Conservation (phyloP, 2,329 filamentous ascomycete species). For the Claviceps citrina region DNA sequence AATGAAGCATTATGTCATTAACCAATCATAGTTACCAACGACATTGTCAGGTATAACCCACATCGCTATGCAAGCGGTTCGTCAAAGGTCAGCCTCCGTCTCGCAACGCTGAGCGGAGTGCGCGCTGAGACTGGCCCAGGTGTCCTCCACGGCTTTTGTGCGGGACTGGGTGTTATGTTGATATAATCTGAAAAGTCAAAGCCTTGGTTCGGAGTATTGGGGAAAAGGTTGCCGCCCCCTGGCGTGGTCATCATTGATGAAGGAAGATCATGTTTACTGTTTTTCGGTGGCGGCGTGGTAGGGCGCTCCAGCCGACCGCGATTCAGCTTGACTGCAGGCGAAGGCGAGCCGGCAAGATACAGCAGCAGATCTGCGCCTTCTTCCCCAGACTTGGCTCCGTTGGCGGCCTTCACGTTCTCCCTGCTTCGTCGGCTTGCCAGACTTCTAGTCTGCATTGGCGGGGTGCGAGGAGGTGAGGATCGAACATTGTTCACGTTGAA, state of each 20-base stretch:
- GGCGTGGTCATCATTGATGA: constrained; percentile 86
- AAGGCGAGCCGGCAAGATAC: constrained; percentile 83
- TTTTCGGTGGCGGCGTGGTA: constrained; percentile 61
- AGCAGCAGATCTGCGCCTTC: constrained; percentile 69
- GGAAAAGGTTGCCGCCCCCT: constrained; percentile 51
- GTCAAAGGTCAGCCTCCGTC: constrained; percentile 71
- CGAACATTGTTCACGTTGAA: constrained; percentile 49
- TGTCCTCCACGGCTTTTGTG: constrained; percentile 78
- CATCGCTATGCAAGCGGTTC: constrained; percentile 28
- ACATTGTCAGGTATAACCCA: constrained; percentile 2
- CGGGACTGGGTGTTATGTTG: constrained; percentile 91
- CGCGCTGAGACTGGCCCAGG: constrained; percentile 42
- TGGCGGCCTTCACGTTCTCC: constrained; percentile 26
- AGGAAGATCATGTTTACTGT: constrained; percentile 50
- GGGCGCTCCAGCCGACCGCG: constrained; percentile 46
- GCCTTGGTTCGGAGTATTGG: constrained; percentile 62
- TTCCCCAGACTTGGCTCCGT: constrained; percentile 48
- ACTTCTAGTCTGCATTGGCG: constrained; percentile 47
- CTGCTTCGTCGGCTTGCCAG: constrained; percentile 31
- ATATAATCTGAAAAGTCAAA: constrained; percentile 97
- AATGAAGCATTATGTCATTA: background rate
- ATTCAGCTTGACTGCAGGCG: constrained; percentile 50
- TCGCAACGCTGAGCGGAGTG: constrained; percentile 50
- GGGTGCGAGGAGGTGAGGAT: constrained; percentile 75
- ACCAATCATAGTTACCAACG: background rate